Evolutionary conservation across 805 yeast genomes (phyloP), one percentile per base, ranked within the genome.

Genomic region (Lachancea quebecensis): DNA sequence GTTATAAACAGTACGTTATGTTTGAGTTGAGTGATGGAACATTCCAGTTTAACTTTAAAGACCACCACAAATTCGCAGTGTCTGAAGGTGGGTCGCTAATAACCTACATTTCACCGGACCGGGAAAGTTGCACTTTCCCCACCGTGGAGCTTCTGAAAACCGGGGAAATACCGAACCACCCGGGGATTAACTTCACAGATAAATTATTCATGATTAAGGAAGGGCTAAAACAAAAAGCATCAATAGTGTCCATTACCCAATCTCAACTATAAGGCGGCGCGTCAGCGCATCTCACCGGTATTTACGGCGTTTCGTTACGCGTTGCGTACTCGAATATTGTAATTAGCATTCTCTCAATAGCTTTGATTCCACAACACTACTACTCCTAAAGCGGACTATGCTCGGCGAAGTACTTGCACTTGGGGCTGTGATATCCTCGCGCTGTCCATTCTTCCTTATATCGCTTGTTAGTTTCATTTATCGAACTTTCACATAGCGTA

Each of bases 1-100:
- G 98, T 64, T 80, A 82, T 44, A 76, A 80, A 38, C 82, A 80
- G 50, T 87, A 78, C 62, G 87, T 90, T 45, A 85, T 90, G 95
- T 93, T 93, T 69, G 91, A 88, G 64, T 69, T 93, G 70, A 86
- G 95, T 59, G 87, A 89, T 60, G 96, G 96, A 16, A 82, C 88
- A 35, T 80, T 85, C 65, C 99, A 93, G 65, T 90, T 90, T 70
- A 93, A 93, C 67, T 93, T 93, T 68, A 84, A 84, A 63, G 98
- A 93, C 67, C 99, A 93, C 60, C 90, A 85, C 66, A 93, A 93
- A 67, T 68, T 90, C 45, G 81, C 95, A 48, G 64, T 91, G 34
- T 83, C 90, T 37, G 82, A 82, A 54, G 72, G 77, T 45, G 97
- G 96, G 17, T 73, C 76, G 49, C 78, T 79, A 38, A 74, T 91